These are phyloP conservation scores for Tetraselmis chui DNA, from an alignment of 139 green algal genomes.

Conservation along the genomic window DNA sequence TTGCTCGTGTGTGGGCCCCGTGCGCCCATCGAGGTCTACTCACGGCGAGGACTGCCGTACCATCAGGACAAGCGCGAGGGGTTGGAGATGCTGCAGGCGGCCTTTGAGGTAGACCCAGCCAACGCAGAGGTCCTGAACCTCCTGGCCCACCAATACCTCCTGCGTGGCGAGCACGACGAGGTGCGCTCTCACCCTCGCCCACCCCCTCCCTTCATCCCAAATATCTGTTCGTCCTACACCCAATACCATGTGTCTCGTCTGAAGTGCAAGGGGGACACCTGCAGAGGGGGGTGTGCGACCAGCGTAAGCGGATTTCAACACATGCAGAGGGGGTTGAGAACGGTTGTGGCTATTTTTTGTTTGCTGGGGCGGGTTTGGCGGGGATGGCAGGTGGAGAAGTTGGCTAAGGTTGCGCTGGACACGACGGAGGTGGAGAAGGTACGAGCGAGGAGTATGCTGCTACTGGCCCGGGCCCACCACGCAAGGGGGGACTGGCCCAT, in stretches of 20 bases:
- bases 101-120: conserved; percentile 60
- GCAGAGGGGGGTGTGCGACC: no score
- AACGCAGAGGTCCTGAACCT: conserved; percentile 48
- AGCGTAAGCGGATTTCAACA: no score
- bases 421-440: conserved; percentile 24
- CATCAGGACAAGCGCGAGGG: conserved; percentile 62
- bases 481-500: conserved; percentile 26
- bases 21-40: no score
- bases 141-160: conserved; percentile 66
- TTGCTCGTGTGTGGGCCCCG: no score
- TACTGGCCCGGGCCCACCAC: conserved; percentile 51
- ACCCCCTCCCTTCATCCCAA: background rate
- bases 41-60: no score
- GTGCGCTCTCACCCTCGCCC: no score
- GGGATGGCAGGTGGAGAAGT: conserved; percentile 35
- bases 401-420: conserved; percentile 49
- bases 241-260: no score
- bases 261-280: no score
- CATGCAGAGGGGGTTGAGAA: no score
- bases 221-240: no score
- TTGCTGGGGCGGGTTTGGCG: no score
- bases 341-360: no score
- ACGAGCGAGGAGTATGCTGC: conserved; percentile 34
- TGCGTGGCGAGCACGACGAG: conserved; percentile 37
- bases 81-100: conserved; percentile 55